Percentiles rank a stretch among this genome's conserved stretches.
phyloP scores from a whole-genome alignment of 345 rosid genomes.

The Psidium friedrichsthalianum region DNA sequence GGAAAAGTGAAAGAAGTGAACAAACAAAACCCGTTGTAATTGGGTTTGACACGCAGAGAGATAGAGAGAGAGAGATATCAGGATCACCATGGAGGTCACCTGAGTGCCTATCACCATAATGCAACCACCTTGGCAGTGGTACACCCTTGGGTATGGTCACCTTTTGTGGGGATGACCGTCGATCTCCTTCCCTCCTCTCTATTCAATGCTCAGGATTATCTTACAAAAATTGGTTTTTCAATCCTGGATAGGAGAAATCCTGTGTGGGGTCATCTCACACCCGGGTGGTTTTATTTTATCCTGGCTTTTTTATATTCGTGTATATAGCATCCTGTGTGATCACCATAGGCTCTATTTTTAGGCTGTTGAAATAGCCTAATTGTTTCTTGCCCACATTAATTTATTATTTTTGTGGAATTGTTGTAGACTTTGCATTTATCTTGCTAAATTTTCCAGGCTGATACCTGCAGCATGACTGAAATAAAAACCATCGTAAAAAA shows the following conservation, averaged over 20 bases:
- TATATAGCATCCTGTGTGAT: not conserved
- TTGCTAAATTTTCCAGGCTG: not conserved
- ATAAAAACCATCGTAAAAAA: not conserved
- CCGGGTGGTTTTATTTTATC: not conserved
- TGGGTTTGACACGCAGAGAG: not conserved
- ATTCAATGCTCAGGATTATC: not conserved
- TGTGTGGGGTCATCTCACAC: not conserved
- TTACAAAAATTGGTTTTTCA: not conserved
- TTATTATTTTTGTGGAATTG: not conserved
- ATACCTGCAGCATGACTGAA: not conserved
- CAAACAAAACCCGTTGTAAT: not conserved
- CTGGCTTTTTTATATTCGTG: not conserved
- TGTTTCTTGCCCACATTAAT: not conserved
- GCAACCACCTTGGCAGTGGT: not conserved
- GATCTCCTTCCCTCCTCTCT: not conserved
- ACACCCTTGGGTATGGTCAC: not conserved
- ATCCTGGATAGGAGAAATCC: not conserved
- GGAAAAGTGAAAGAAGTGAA: not conserved
- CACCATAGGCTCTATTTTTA: not conserved
- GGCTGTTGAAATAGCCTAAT: not conserved
- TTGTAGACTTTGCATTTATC: not conserved
- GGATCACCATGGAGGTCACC: not conserved
- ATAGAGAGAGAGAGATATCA: not conserved
- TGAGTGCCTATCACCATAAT: not conserved
- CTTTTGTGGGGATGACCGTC: not conserved